phyloP scores from a whole-genome alignment of 202 grass and related monocot genomes.

The Panicum hallii region DNA sequence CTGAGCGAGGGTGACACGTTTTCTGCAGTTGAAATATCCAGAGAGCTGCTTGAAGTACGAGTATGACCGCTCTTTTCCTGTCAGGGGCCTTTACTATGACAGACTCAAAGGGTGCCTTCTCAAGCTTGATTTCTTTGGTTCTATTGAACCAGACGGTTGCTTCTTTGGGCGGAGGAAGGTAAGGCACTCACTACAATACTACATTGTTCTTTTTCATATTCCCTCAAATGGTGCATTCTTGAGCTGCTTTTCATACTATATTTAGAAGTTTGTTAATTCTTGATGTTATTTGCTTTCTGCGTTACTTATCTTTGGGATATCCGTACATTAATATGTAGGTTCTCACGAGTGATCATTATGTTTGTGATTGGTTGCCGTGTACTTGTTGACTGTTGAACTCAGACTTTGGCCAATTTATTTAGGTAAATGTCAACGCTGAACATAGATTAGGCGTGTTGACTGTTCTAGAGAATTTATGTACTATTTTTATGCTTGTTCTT shows the following conservation, averaged over 20 bases:
- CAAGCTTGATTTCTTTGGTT: slow-evolving; percentile 98
- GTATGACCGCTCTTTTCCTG: slow-evolving; percentile 82
- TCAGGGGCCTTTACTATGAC: slow-evolving; percentile 97
- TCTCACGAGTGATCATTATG: neutral
- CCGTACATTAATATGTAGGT: slow-evolving; percentile 5
- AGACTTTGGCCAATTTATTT: neutral
- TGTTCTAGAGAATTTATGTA: neutral
- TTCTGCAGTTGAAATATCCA: slow-evolving; percentile 79
- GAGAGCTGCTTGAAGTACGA: slow-evolving; percentile 93
- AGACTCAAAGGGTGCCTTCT: slow-evolving; percentile 85
- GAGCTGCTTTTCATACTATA: neutral
- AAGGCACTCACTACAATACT: neutral
- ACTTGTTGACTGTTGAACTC: slow-evolving; percentile 15
- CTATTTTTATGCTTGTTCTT: neutral
- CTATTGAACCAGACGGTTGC: slow-evolving; percentile 91
- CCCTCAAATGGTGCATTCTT: neutral
- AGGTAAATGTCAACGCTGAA: neutral
- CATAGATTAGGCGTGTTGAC: neutral
- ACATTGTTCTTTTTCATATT: neutral
- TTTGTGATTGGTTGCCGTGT: slow-evolving; percentile 10
- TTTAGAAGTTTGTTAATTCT: neutral
- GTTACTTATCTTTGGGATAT: neutral
- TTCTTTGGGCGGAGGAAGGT: slow-evolving; percentile 89
- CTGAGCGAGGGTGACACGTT: slow-evolving; percentile 38
- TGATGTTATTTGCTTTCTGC: neutral